A percentile compares a stretch with the other conserved stretches of the same genome.
These are phyloP conservation scores for Dissophora globulifera DNA, from an alignment of 192 early-diverging fungal genomes.

Conservation along the genomic window DNA sequence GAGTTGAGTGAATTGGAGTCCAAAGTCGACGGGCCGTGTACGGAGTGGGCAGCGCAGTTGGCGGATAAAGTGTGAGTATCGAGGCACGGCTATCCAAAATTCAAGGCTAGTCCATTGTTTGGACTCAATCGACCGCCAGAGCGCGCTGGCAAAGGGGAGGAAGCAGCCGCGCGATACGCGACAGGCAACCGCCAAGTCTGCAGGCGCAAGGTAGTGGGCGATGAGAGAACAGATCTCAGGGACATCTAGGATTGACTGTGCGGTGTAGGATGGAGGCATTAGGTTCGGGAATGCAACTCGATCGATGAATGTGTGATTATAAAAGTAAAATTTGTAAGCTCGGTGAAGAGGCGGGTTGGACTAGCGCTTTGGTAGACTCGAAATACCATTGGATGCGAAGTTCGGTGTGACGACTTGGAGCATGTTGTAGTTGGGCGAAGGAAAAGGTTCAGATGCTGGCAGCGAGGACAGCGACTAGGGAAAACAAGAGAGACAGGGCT, in stretches of 20 bases:
- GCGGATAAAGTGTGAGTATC: conserved; percentile 25
- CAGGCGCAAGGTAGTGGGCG: conserved; percentile 9
- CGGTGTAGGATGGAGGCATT: no score
- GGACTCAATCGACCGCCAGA: conserved; percentile 25
- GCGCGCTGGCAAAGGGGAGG: conserved; percentile 22
- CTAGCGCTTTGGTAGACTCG: no score
- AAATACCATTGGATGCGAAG: no score
- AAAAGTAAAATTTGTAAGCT: conserved; percentile 89
- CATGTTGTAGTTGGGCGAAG: conserved; percentile 83
- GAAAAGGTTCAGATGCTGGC: conserved; percentile 90
- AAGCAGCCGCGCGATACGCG: conserved; percentile 20
- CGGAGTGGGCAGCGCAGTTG: conserved; percentile 12
- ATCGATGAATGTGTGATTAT: conserved; percentile 65
- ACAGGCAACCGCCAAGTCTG: conserved; percentile 10
- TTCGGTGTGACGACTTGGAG: no score
- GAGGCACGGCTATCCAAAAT: conserved; percentile 22
- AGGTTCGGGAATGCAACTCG: conserved; percentile 53
- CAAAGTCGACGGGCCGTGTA: background rate
- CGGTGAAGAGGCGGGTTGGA: no score
- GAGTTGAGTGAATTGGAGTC: conserved; percentile 7
- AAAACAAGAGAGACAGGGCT: conserved; percentile 89
- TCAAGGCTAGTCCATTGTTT: conserved; percentile 32
- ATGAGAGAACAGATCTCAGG: conserved; percentile 5
- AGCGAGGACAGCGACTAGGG: conserved; percentile 82
- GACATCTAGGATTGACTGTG: background rate